Base-by-base conservation (phyloP, 140 eudicot species). In the Oenanthe javanica region DNA sequence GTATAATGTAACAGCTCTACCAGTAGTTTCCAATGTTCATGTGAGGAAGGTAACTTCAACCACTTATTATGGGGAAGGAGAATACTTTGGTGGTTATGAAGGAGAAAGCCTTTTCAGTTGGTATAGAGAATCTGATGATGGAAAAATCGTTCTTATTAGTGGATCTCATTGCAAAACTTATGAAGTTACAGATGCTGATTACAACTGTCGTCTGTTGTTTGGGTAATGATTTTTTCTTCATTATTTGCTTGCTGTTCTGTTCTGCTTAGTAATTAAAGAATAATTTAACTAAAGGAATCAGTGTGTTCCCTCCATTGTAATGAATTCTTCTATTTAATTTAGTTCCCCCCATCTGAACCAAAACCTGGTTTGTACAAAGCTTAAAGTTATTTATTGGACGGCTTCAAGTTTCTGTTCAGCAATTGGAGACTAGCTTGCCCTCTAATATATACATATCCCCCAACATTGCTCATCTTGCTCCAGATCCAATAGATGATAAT, bases 61-160 rank as follows among this genome's bases (percentile, higher is more conserved):
- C 78, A 89, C 83, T 27, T 93, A 88, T 79, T 73, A 77, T 23
- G 98, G 99, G 47, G 92, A 89, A 85, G 99, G 99, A 79, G 89
- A 87, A 76, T 95, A 95, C 79, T 95, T 89, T 86, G 99, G 99
- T 83, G 99, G 99, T 72, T 86, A 89, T 79, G 98, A 92, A 88
- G 99, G 99, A 83, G 81, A 88, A 57, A 92, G 99, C 87, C 83
- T 93, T 71, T 92, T 84, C 76, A 93, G 98, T 78, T 95, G 99
- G 99, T 91, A 88, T 71, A 92, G 99, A 87, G 87, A 88, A 95
- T 84, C 92, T 49, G 83, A 70, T 49, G 98, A 93, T 21, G 98
- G 97, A 86, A 80, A 84, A n/a, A 82, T 78, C 72, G 81, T 83
- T 82, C 79, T 87, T 23, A 93, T 91, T 47, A 70, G 81, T 77